Conservation (phyloP, 2,329 filamentous ascomycete species). For the Colletotrichum incanum region DNA sequence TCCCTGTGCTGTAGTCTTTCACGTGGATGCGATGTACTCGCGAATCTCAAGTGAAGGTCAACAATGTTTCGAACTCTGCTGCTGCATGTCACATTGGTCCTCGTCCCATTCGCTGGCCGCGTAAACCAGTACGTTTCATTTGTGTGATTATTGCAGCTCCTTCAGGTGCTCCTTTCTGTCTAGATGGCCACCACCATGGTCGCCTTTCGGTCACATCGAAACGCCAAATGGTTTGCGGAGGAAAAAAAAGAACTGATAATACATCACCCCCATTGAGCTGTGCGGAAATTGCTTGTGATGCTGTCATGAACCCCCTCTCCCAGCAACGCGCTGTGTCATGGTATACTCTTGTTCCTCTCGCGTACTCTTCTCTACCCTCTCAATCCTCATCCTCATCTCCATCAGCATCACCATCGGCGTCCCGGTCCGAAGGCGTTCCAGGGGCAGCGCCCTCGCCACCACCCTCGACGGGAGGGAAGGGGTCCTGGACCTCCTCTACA, state of each 20-base stretch:
- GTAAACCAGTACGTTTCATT: background rate
- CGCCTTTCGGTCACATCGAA: background rate
- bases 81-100: background rate
- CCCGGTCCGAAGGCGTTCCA: conserved; percentile 48
- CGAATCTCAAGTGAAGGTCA: background rate
- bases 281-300: background rate
- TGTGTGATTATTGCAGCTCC: background rate
- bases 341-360: background rate
- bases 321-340: background rate
- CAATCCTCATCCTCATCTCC: conserved; percentile 60
- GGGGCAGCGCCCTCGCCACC: conserved; percentile 27
- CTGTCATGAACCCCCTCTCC: background rate
- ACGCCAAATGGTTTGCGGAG: background rate
- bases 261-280: conserved; percentile 1
- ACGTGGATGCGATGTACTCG: background rate
- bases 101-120: background rate
- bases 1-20: background rate
- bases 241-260: conserved; percentile 9
- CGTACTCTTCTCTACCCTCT: background rate
- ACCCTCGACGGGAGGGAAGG: conserved; percentile 13
- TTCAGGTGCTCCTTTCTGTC: background rate
- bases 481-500: conserved; percentile 57
- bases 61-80: background rate
- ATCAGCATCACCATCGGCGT: conserved; percentile 61
- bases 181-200: background rate